A percentile compares a stretch with the other conserved stretches of the same genome.
phyloP scores from a whole-genome alignment of 768 basidiomycete species.

The Hygrocybe coccinea region DNA sequence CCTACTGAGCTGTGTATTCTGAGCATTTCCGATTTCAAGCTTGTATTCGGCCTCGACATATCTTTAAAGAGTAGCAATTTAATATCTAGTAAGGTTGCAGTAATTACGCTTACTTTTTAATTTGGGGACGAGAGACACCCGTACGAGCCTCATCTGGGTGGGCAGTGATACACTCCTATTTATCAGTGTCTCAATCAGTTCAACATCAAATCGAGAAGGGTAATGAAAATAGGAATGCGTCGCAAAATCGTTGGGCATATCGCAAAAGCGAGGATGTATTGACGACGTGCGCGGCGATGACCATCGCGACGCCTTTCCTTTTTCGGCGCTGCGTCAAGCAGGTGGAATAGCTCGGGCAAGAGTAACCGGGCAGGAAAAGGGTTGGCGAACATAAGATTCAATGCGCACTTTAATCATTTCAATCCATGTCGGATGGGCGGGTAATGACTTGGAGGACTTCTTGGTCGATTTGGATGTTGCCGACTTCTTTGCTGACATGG shows the following conservation, averaged over 20 bases:
- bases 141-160: constrained; percentile 70
- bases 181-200: constrained; percentile 9
- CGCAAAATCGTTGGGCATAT: background rate
- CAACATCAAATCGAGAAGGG: constrained; percentile 1
- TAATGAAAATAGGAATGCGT: background rate
- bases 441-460: constrained; percentile 45
- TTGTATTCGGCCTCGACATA: constrained; percentile 82
- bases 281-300: background rate
- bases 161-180: constrained; percentile 76
- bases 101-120: constrained; percentile 70
- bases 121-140: constrained; percentile 85
- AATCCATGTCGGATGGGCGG: constrained; percentile 57
- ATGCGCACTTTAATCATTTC: constrained; percentile 75
- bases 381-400: constrained; percentile 6
- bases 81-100: background rate
- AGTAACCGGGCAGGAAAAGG: background rate
- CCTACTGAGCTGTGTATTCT: constrained; percentile 70
- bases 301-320: constrained; percentile 4
- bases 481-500: constrained; percentile 33
- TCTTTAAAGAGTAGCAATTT: constrained; percentile 35
- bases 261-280: constrained; percentile 11
- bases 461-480: constrained; percentile 38
- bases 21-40: constrained; percentile 72
- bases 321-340: too few species aligned
- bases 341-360: background rate